phyloP scores from a whole-genome alignment of 805 yeast species.

The Candida montana region DNA sequence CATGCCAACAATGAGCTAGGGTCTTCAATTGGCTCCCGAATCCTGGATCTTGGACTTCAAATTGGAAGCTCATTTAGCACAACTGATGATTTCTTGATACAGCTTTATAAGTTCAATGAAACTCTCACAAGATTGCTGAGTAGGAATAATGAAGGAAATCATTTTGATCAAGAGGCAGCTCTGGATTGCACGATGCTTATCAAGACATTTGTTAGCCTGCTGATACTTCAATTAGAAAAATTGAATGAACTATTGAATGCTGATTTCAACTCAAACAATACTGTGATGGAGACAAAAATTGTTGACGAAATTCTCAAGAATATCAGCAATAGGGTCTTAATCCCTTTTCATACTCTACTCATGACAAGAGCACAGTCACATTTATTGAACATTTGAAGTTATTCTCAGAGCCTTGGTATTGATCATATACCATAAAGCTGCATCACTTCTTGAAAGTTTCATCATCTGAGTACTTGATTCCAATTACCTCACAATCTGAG shows the following conservation, averaged over 20 bases:
- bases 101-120: constrained; percentile 24
- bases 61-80: not conserved
- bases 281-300: constrained; percentile 12
- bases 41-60: not conserved
- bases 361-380: constrained; percentile 8
- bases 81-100: constrained; percentile 12
- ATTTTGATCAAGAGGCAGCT: not conserved
- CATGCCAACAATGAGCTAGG: constrained; percentile 20
- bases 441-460: too few species aligned
- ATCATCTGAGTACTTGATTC: too few species aligned
- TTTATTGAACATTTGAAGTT: too few species aligned
- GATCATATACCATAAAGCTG: too few species aligned
- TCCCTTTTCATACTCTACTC: constrained; percentile 19
- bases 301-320: constrained; percentile 22
- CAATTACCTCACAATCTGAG: too few species aligned
- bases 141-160: not conserved
- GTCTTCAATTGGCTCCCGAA: not conserved
- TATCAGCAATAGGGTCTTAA: constrained; percentile 15
- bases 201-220: constrained; percentile 13
- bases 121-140: constrained; percentile 20
- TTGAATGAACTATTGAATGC: not conserved
- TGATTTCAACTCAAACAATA: too few species aligned
- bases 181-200: constrained; percentile 17
- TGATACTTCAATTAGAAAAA: constrained; percentile 14
- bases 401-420: too few species aligned